Base-by-base conservation (phyloP, 2,329 filamentous ascomycete genomes). In the Tympanopsis confertula region DNA sequence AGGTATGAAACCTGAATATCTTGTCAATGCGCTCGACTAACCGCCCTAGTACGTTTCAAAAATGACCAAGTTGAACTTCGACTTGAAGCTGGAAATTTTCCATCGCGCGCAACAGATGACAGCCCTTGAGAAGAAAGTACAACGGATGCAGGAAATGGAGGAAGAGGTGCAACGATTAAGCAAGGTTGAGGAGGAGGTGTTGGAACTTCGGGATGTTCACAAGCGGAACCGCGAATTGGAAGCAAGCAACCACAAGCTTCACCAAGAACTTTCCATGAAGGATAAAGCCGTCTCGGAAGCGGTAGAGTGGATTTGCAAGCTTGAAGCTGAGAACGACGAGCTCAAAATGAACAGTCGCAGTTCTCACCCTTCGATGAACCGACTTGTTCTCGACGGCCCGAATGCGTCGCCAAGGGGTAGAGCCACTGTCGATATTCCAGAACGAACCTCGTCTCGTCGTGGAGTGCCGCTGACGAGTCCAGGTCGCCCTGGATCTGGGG, bases 41-140 rank as follows among this genome's bases (percentile, higher is more conserved):
- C 20, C 33, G 14, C 5, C 19, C 18, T 22, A 62, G 59, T 62
- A 63, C 41, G 53, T 63, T 32, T 62, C 58, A 2, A 62, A 60
- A 42, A 53, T 62, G 37, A 62, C 56, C 37, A 62, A 61, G 40
- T 48, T 59, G 17, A 62, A 61, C 20, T 63, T 63, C 38, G 59
- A 62, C 42, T 40, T 63, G 40, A 62, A 63, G 45, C 50, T 63
- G 13, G 58, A 61, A 26, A 53, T 62, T 2, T 59, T 58, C 35
- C 57, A 62, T 38, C 55, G 58, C 19, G 46, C 51, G 2, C 55
- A 62, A 39, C 58, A 62, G 30, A 48, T 60, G 38, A 39, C 45
- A 7, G 38, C 42, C 0, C 28, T 61, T 35, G 56, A 61, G 45
- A 55, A 55, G 42, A 61, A 57, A 35, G 20, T 62, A 35, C 53